Percentiles rank a stretch among this genome's conserved stretches.
Evolutionary conservation across 176 grass and related monocot species (phyloP).

Genomic region (Secale cereale): DNA sequence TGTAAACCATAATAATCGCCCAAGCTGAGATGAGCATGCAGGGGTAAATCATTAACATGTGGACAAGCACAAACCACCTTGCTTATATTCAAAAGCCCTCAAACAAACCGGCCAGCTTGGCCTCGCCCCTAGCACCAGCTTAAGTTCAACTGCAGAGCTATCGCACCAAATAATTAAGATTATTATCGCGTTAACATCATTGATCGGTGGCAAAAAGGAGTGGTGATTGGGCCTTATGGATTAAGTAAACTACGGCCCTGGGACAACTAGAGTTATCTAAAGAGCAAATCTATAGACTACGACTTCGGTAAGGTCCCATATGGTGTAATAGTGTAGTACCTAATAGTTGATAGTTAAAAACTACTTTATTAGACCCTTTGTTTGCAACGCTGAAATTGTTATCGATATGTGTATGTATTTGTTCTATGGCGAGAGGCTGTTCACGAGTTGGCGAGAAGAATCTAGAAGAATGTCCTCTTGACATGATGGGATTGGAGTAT

Average conservation of each 20-base stretch:
- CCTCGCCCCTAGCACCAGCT: conserved; percentile 1
- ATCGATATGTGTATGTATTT: no score
- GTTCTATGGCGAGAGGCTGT: no score
- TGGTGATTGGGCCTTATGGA: not conserved
- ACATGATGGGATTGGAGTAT: no score
- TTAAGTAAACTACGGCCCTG: conserved; percentile 12
- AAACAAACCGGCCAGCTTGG: conserved; percentile 60
- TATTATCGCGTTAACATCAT: conserved; percentile 10
- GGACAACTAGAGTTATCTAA: not conserved
- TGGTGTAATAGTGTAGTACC: no score
- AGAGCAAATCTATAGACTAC: no score
- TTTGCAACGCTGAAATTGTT: not conserved
- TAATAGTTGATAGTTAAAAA: no score
- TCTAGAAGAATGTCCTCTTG: conserved; percentile 7
- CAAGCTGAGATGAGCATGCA: not conserved
- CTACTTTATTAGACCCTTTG: no score
- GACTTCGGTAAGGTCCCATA: no score
- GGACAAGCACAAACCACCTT: conserved; percentile 12
- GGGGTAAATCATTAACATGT: conserved; percentile 42
- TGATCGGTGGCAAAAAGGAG: conserved; percentile 19
- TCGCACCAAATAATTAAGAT: conserved; percentile 8
- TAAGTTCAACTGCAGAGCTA: conserved; percentile 16
- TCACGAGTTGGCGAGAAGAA: not conserved
- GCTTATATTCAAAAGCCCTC: not conserved
- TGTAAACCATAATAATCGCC: not conserved